These are phyloP conservation scores for Lodderomyces jiufengensis DNA, from an alignment of 1,139 yeast species.

Conservation along the genomic window DNA sequence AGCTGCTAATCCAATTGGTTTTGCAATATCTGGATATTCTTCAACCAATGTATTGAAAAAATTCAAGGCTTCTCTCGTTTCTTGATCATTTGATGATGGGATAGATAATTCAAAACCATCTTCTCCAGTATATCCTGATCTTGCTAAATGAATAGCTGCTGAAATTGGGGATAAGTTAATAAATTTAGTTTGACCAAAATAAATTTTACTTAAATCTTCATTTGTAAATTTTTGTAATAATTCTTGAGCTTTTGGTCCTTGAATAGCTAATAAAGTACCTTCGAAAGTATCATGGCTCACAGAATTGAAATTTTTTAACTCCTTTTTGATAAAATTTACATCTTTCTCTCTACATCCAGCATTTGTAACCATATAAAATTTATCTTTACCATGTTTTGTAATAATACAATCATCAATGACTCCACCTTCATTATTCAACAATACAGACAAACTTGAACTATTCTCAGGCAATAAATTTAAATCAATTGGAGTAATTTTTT, in stretches of 20 bases:
- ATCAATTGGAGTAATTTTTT: slow-evolving; percentile 84
- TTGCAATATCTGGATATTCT: slow-evolving; percentile 54
- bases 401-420: slow-evolving; percentile 92
- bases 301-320: slow-evolving; percentile 41
- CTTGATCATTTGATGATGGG: slow-evolving; percentile 48
- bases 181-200: slow-evolving; percentile 70
- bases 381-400: slow-evolving; percentile 75
- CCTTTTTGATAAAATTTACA: slow-evolving; percentile 54
- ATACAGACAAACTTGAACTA: slow-evolving; percentile 71
- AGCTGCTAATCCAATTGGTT: slow-evolving; percentile 94
- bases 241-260: slow-evolving; percentile 80
- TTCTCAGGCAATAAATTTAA: slow-evolving; percentile 52
- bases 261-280: slow-evolving; percentile 82
- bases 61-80: slow-evolving; percentile 44
- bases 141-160: slow-evolving; percentile 63
- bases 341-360: slow-evolving; percentile 94
- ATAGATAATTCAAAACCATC: slow-evolving; percentile 95
- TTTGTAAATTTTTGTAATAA: slow-evolving; percentile 63
- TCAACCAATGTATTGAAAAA: slow-evolving; percentile 62
- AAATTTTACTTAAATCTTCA: slow-evolving; percentile 54
- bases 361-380: slow-evolving; percentile 89
- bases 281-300: slow-evolving; percentile 63
- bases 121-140: slow-evolving; percentile 98
- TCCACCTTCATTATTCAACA: slow-evolving; percentile 72
- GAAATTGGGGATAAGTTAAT: slow-evolving; percentile 46